Conservation (phyloP, 202 grass and related monocot species). For the Schoenoplectus tabernaemontani region DNA sequence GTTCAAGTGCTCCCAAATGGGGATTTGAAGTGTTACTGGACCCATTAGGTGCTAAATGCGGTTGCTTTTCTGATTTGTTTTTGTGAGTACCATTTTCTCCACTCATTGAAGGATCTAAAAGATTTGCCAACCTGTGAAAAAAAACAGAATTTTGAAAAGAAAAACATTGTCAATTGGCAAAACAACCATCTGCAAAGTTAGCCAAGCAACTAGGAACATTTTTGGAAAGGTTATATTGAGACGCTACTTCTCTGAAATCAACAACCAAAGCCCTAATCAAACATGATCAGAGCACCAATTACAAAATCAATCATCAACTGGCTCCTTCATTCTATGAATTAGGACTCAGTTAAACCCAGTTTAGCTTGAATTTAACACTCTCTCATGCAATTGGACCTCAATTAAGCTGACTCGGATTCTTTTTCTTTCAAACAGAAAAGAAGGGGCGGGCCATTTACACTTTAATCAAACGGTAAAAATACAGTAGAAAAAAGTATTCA, state of each 20-base stretch:
- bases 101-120: not conserved
- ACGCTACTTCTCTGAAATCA: not conserved
- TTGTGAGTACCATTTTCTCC: constrained; percentile 22
- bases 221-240: not conserved
- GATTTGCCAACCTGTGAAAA: constrained; percentile 25
- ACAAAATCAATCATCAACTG: not conserved
- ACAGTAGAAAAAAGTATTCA: not conserved
- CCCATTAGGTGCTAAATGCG: constrained; percentile 1
- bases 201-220: not conserved
- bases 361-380: not conserved
- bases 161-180: not conserved
- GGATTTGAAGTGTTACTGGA: constrained; percentile 20
- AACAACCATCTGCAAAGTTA: not conserved
- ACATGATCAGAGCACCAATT: not conserved
- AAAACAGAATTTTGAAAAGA: not conserved
- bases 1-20: constrained; percentile 3
- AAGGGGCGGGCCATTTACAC: no score
- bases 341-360: not conserved
- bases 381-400: not conserved
- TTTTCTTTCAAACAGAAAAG: not conserved
- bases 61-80: not conserved
- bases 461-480: not conserved
- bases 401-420: not conserved
- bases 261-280: not conserved
- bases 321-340: not conserved